These are phyloP conservation scores for Lactarius tabidus DNA, from an alignment of 768 basidiomycete species.

Conservation along the genomic window DNA sequence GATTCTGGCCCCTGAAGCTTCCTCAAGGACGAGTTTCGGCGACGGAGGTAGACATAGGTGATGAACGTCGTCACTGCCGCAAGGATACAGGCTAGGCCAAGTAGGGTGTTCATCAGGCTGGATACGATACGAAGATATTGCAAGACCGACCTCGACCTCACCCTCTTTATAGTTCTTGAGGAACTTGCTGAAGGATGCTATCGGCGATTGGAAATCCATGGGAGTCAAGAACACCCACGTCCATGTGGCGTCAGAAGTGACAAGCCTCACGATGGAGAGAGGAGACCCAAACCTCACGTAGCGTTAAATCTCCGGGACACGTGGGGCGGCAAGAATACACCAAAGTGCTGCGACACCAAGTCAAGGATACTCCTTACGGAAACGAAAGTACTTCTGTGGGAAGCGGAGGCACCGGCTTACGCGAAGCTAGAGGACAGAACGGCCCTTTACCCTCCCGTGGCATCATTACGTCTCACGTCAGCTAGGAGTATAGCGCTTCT, in stretches of 20 bases:
- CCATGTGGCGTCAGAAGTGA: neutral
- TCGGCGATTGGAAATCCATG: conserved; percentile 13
- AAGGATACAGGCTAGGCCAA: conserved; percentile 4
- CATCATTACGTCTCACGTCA: conserved; percentile 19
- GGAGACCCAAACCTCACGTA: neutral
- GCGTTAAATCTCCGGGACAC: conserved; percentile 7
- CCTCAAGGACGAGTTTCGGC: conserved; percentile 16
- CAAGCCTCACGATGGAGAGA: conserved; percentile 6
- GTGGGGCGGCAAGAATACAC: conserved; percentile 1
- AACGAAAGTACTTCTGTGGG: conserved; percentile 1
- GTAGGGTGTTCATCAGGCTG: conserved; percentile 11
- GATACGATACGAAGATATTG: neutral
- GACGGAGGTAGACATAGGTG: conserved; percentile 11
- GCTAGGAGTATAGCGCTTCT: conserved; percentile 1
- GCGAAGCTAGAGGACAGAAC: conserved; percentile 4
- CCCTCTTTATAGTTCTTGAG: conserved; percentile 3
- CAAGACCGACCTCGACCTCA: neutral
- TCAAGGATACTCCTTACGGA: neutral
- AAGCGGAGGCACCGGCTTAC: conserved; percentile 2
- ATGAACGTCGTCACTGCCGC: neutral
- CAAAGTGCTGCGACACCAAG: neutral
- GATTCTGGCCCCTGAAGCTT: conserved; percentile 18
- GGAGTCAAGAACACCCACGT: conserved; percentile 6
- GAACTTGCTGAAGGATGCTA: neutral
- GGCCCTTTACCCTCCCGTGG: neutral